Evolutionary conservation across 106 monocot genomes (phyloP).

Genomic region (Allium sativum): DNA sequence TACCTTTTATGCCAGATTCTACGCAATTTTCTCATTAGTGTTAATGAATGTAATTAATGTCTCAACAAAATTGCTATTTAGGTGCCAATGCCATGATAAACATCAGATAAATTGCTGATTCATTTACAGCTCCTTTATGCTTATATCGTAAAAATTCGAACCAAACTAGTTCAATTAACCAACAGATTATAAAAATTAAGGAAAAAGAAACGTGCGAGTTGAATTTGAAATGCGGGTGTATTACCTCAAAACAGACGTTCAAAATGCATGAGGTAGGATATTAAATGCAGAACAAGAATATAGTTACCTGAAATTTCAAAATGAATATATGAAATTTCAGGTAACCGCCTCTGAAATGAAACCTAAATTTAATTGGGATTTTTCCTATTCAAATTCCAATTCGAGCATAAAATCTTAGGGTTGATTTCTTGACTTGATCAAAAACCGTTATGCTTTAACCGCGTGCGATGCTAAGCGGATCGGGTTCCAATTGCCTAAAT

Average conservation of each 20-base stretch:
- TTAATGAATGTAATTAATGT: too few relatives aligned
- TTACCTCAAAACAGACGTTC: slow-evolving; percentile 1
- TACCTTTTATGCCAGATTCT: too few relatives aligned
- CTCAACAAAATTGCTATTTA: too few relatives aligned
- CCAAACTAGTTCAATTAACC: neutral
- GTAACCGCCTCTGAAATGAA: slow-evolving; percentile 4
- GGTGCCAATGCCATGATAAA: too few relatives aligned
- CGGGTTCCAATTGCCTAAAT: too few relatives aligned
- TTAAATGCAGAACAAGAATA: neutral
- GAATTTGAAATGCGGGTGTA: neutral
- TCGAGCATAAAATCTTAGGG: neutral
- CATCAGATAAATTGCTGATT: too few relatives aligned
- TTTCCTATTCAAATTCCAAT: neutral
- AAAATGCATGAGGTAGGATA: neutral
- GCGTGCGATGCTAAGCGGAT: too few relatives aligned
- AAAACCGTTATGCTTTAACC: too few relatives aligned
- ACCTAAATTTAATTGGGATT: neutral
- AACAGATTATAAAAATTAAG: neutral
- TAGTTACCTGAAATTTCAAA: slow-evolving; percentile 6
- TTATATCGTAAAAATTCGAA: neutral
- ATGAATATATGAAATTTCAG: slow-evolving; percentile 1
- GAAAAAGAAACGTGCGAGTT: neutral
- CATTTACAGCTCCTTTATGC: neutral
- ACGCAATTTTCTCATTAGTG: too few relatives aligned
- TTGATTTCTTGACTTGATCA: too few relatives aligned